Evolutionary conservation across 371 early-diverging fungal genomes (phyloP), one percentile per base, ranked within the genome.

Genomic region (Circinella umbellata): DNA sequence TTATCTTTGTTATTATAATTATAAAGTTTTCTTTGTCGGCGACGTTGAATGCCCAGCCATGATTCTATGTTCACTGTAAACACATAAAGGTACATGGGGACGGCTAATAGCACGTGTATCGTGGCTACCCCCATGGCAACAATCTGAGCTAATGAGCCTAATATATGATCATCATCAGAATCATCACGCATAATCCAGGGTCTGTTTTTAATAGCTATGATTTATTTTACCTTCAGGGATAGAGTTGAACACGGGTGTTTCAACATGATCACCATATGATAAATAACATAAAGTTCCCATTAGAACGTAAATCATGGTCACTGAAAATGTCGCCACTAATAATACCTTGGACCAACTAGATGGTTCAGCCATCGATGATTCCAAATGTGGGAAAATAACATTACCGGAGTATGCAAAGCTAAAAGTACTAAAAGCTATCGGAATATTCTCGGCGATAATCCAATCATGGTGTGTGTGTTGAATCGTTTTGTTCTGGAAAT

Each of bases 71-170:
- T 86, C 39, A 86, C 73, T 20, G 92, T 89, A 67, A 95, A 91
- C 9, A 93, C 88, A n/a, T 93, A 93, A 39, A 94, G 76, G 64
- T 93, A 86, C 42, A 96, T 83, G 0, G 96, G 96, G 39, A 90
- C 87, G 11, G 94, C 93, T 6, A 94, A 73, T 13, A 94, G 72
- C 11, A 94, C 94, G 70, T 96, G 96, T 3, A 90, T 71, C 0
- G 94, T 92, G 65, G 94, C 90, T 69, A 93, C 86, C 38, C 89
- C 78, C 75, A 92, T 90, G 53, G 93, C 89, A 38, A 88, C 77
- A 10, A 85, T 84, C 38, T 89, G 86, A 4, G 88, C 77, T n/a
- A 89, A 70, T 34, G 57, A 57, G 0, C 57, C 57, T 57, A 17
- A 51, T 49, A 37, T 27, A 27, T 27, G 2, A 27, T 27, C 27